Conservation (phyloP, 2,329 filamentous ascomycete species). For the Fusarium sp. region DNA sequence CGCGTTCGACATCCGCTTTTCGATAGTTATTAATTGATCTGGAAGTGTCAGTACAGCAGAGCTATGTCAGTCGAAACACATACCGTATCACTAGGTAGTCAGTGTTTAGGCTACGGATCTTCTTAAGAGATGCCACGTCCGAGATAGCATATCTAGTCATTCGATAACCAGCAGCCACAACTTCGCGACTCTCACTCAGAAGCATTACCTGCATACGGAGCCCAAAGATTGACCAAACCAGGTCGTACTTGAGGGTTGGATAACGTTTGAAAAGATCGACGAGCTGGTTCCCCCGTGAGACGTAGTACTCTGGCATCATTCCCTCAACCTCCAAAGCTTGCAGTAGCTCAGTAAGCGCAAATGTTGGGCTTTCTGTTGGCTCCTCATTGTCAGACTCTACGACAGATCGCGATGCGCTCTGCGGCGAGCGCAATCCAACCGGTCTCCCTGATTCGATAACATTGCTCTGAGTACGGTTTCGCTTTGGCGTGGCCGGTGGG, state of each 20-base stretch:
- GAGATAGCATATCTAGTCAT: conserved; percentile 95
- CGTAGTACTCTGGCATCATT: conserved; percentile 94
- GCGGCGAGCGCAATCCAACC: conserved; percentile 66
- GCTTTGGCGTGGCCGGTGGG: conserved; percentile 63
- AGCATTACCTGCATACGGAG: conserved; percentile 95
- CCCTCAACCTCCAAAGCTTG: conserved; percentile 89
- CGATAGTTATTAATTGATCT: conserved; percentile 92
- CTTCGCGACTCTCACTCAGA: conserved; percentile 93
- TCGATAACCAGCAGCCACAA: conserved; percentile 93
- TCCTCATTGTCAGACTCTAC: conserved; percentile 74
- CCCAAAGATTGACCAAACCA: conserved; percentile 96
- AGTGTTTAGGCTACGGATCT: conserved; percentile 87
- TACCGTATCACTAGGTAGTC: conserved; percentile 85
- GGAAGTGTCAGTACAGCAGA: conserved; percentile 16
- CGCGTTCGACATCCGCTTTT: conserved; percentile 95
- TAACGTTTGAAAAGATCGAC: conserved; percentile 97
- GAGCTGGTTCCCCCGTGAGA: conserved; percentile 88
- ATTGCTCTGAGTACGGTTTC: conserved; percentile 61
- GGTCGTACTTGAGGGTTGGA: conserved; percentile 93
- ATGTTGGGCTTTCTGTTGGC: conserved; percentile 86
- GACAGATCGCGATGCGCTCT: conserved; percentile 65
- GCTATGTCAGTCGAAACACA: background rate
- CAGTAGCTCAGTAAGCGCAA: conserved; percentile 87
- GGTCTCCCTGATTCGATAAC: conserved; percentile 57
- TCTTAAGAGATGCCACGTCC: conserved; percentile 87